phyloP scores from a whole-genome alignment of 2,329 filamentous ascomycete species.

The Beauveria pseudobassiana region DNA sequence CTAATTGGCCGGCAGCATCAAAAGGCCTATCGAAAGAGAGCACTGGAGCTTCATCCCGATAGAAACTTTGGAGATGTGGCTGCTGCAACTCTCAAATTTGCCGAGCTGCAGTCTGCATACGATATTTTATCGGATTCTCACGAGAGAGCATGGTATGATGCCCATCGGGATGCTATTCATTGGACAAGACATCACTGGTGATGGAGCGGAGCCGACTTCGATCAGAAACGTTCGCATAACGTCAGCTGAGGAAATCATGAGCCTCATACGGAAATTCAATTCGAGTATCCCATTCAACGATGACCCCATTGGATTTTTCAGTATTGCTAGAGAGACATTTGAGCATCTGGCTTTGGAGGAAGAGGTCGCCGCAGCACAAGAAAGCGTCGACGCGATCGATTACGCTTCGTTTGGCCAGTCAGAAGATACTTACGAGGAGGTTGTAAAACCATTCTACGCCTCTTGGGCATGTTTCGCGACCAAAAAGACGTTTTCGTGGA shows the following conservation, averaged over 20 bases:
- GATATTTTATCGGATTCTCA: conserved; percentile 94
- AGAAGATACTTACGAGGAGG: conserved; percentile 65
- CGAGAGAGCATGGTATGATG: conserved; percentile 96
- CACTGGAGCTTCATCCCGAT: conserved; percentile 89
- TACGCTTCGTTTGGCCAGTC: conserved; percentile 81
- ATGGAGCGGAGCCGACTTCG: conserved; percentile 47
- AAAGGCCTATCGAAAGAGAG: conserved; percentile 89
- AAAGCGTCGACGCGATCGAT: conserved; percentile 49
- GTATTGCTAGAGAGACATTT: conserved; percentile 69
- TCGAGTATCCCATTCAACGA: conserved; percentile 73
- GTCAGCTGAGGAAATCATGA: conserved; percentile 70
- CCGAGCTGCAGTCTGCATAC: conserved; percentile 87
- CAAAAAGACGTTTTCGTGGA: conserved; percentile 81
- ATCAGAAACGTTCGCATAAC: conserved; percentile 66
- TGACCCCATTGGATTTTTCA: conserved; percentile 75
- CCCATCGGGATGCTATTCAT: conserved; percentile 77
- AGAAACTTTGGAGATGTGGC: conserved; percentile 85
- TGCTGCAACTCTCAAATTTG: conserved; percentile 75
- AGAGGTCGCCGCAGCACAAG: conserved; percentile 63
- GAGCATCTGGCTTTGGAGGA: conserved; percentile 76
- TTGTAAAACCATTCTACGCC: conserved; percentile 74
- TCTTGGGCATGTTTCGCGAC: conserved; percentile 78
- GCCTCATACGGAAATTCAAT: conserved; percentile 74
- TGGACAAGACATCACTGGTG: conserved; percentile 45
- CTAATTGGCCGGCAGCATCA: conserved; percentile 52